phyloP scores from a whole-genome alignment of 2,329 filamentous ascomycete genomes.

The Daldinia sp. region DNA sequence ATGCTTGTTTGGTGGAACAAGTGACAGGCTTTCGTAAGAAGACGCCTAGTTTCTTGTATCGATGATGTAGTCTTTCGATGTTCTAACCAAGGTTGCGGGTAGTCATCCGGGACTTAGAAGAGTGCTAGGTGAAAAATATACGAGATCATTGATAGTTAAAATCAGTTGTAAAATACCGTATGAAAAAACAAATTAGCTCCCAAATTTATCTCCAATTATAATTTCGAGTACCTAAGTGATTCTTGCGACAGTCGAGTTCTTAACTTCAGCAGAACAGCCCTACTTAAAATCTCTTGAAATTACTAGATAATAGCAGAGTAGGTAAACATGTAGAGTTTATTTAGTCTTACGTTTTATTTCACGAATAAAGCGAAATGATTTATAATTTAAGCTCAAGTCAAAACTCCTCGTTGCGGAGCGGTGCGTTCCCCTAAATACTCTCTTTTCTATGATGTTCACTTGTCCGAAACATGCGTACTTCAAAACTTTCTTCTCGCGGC shows the following conservation, averaged over 20 bases:
- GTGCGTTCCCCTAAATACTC: neutral
- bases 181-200: neutral
- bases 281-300: too few relatives aligned
- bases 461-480: neutral
- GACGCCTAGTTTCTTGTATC: constrained; percentile 5
- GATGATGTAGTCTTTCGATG: constrained; percentile 13
- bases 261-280: too few relatives aligned
- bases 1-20: constrained; percentile 19
- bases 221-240: too few relatives aligned
- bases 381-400: neutral
- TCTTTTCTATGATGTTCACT: neutral
- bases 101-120: too few relatives aligned
- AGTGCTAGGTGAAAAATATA: neutral
- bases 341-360: too few relatives aligned
- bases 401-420: neutral
- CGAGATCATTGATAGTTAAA: constrained; percentile 1
- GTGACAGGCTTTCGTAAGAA: constrained; percentile 14
- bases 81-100: neutral
- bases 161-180: neutral
- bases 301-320: too few relatives aligned
- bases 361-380: neutral
- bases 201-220: neutral
- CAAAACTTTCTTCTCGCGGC: neutral
- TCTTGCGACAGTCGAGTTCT: too few relatives aligned
- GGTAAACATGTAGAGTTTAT: too few relatives aligned